Conservation (phyloP, 441 rosid genomes). For the Mallotus japonicus region DNA sequence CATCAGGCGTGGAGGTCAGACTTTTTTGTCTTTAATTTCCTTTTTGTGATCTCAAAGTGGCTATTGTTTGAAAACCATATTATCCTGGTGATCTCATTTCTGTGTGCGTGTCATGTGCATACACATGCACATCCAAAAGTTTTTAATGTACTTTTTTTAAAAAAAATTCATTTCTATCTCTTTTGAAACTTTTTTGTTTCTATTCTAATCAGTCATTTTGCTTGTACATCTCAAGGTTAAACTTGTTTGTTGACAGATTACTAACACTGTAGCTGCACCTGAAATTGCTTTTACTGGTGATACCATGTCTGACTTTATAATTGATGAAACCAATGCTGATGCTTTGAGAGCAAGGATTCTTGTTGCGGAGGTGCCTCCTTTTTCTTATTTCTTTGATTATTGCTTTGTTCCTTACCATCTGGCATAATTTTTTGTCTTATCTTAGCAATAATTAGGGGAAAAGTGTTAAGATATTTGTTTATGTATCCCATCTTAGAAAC, state of each 20-base stretch:
- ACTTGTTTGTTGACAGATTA: conserved; percentile 57
- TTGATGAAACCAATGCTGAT: conserved; percentile 61
- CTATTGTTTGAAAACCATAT: background rate
- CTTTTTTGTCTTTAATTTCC: conserved; percentile 12
- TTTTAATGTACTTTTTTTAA: background rate
- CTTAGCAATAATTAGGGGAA: background rate
- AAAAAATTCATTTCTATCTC: background rate
- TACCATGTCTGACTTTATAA: conserved; percentile 72
- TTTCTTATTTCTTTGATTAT: background rate
- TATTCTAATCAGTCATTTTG: background rate
- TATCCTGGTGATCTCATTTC: background rate
- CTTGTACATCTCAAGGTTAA: conserved; percentile 13
- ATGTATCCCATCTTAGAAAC: background rate
- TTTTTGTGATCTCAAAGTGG: conserved; percentile 1
- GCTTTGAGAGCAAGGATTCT: conserved; percentile 78
- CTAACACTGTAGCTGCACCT: conserved; percentile 53
- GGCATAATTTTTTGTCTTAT: background rate
- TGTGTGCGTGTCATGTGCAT: background rate
- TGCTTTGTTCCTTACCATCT: background rate
- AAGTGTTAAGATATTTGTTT: background rate
- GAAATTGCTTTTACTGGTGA: conserved; percentile 97
- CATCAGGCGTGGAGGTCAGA: conserved; percentile 79
- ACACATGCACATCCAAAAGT: background rate
- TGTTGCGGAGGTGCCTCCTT: conserved; percentile 67
- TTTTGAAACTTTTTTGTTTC: background rate